phyloP scores from a whole-genome alignment of 768 basidiomycete genomes.

The Tulasnella sp. region DNA sequence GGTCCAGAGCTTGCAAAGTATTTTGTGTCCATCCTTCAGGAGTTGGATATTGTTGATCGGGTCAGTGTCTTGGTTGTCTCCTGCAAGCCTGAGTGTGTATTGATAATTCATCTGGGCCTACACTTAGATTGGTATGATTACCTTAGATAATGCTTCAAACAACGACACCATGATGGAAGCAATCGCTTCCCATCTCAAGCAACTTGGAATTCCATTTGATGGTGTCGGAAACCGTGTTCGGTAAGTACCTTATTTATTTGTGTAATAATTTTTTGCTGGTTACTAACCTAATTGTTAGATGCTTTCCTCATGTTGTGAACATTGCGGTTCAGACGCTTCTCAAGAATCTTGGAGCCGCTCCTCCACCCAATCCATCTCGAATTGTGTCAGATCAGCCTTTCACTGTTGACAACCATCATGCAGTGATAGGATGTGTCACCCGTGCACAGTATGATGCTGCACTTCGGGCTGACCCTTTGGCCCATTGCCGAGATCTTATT shows the following conservation, averaged over 20 bases:
- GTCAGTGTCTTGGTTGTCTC: no score
- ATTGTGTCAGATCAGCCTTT: no score
- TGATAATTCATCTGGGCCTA: not conserved
- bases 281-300: not conserved
- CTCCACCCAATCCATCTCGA: not conserved
- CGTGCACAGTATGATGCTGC: not conserved
- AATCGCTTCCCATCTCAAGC: not conserved
- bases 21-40: not conserved
- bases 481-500: not conserved
- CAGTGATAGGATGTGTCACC: no score
- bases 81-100: no score
- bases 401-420: no score
- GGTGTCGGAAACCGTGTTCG: not conserved
- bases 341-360: not conserved
- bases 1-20: not conserved
- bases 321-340: not conserved
- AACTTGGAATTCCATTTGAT: not conserved
- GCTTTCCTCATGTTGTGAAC: conserved; percentile 3
- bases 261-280: not conserved
- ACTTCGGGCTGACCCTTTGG: not conserved
- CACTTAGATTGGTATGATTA: not conserved
- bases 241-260: not conserved
- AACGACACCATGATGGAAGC: not conserved
- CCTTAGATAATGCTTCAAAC: conserved; percentile 3
- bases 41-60: not conserved